Conservation (phyloP, 2,329 filamentous ascomycete genomes). For the Colletotrichum cereale region DNA sequence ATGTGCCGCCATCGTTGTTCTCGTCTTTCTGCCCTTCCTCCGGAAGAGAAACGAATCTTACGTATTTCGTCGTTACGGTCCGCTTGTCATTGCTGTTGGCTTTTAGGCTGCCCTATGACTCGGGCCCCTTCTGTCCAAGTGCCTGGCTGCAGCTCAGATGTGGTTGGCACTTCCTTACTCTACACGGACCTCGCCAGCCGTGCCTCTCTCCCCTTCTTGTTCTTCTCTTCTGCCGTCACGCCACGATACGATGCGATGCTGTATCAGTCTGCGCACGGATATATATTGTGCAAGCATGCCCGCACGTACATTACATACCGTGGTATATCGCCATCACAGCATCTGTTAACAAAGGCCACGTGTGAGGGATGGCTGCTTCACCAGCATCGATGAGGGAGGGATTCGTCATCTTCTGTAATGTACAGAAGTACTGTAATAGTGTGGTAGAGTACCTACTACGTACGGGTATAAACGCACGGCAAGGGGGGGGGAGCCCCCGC, state of each 20-base stretch:
- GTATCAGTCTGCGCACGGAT: constrained; percentile 21
- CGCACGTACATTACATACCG: neutral
- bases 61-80: neutral
- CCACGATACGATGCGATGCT: constrained; percentile 4
- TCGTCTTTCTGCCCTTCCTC: neutral
- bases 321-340: neutral
- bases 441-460: no score
- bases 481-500: constrained; percentile 39
- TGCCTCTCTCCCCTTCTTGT: neutral
- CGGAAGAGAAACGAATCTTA: neutral
- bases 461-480: constrained; percentile 38
- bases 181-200: constrained; percentile 28
- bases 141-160: constrained; percentile 15
- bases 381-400: neutral
- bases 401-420: neutral
- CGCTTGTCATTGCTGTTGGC: neutral
- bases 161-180: constrained; percentile 30
- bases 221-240: neutral
- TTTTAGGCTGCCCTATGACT: neutral
- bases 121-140: neutral
- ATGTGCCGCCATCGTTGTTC: constrained; percentile 14
- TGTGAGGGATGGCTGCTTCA: neutral
- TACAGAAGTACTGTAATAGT: no score
- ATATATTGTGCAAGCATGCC: neutral
- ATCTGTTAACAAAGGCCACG: neutral